These are phyloP conservation scores for Notholithocarpus densiflorus DNA, from an alignment of 306 rosid genomes.

Conservation along the genomic window DNA sequence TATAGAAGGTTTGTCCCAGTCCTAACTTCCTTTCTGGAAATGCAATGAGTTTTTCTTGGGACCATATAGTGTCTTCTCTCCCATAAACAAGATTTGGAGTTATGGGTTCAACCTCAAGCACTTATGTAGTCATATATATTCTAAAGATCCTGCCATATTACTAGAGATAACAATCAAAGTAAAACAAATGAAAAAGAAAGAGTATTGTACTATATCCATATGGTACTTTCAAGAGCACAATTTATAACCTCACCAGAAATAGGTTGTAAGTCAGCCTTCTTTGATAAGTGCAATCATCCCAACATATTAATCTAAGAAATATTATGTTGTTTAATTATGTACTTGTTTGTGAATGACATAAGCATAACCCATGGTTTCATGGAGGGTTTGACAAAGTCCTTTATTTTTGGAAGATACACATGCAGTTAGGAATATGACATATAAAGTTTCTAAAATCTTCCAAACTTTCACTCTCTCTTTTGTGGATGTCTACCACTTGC, in stretches of 20 bases:
- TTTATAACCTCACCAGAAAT: neutral
- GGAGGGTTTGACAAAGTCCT: neutral
- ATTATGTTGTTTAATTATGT: neutral
- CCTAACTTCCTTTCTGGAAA: slow-evolving; percentile 10
- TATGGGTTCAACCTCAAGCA: neutral
- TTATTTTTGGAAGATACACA: neutral
- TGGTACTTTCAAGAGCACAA: neutral
- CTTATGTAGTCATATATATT: neutral
- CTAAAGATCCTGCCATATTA: neutral
- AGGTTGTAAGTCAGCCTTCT: neutral
- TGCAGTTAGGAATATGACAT: neutral
- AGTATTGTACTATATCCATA: neutral
- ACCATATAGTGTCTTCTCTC: neutral
- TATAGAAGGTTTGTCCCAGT: slow-evolving; percentile 73
- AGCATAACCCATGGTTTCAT: neutral
- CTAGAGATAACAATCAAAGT: neutral
- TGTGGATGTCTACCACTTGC: neutral
- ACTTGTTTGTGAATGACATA: neutral
- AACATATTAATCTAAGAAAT: neutral
- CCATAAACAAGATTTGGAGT: neutral
- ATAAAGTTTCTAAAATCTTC: neutral
- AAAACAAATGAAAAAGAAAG: neutral
- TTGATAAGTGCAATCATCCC: neutral
- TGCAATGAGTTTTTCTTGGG: neutral
- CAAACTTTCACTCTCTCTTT: neutral